A percentile compares a stretch with the other conserved stretches of the same genome.
Conservation (phyloP, 2,329 filamentous ascomycete species). For the Laburnicola sp. region DNA sequence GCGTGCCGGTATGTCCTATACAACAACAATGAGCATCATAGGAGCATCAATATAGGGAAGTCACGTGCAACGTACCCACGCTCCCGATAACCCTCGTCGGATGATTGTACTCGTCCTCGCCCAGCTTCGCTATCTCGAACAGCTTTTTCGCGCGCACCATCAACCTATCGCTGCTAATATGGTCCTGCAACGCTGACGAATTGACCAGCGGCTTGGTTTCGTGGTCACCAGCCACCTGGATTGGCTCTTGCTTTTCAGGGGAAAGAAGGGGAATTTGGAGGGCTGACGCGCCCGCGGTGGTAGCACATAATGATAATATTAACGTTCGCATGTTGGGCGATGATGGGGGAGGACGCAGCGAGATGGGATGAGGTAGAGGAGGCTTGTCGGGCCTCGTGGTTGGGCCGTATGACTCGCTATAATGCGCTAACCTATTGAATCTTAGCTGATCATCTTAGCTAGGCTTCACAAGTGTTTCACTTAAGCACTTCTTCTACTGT, state of each 20-base stretch:
- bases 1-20: conserved; percentile 40
- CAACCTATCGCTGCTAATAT: conserved; percentile 41
- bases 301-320: conserved; percentile 35
- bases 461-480: too few relatives aligned
- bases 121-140: conserved; percentile 49
- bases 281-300: conserved; percentile 29
- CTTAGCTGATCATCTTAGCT: too few relatives aligned
- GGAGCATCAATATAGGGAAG: neutral
- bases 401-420: too few relatives aligned
- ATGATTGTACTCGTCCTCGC: conserved; percentile 48
- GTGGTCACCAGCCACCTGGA: conserved; percentile 24
- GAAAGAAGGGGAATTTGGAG: conserved; percentile 38
- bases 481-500: too few relatives aligned
- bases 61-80: conserved; percentile 35
- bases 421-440: too few relatives aligned
- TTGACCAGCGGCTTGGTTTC: conserved; percentile 36
- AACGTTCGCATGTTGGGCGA: conserved; percentile 29
- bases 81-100: conserved; percentile 48
- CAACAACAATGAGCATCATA: conserved; percentile 16
- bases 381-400: too few relatives aligned
- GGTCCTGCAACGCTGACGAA: conserved; percentile 40
- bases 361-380: conserved; percentile 13
- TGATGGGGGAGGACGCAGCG: conserved; percentile 1
- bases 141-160: conserved; percentile 41
- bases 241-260: conserved; percentile 25